Base-by-base conservation (phyloP, 352 stramenopile genomes). In the Blastocystis sp. region DNA sequence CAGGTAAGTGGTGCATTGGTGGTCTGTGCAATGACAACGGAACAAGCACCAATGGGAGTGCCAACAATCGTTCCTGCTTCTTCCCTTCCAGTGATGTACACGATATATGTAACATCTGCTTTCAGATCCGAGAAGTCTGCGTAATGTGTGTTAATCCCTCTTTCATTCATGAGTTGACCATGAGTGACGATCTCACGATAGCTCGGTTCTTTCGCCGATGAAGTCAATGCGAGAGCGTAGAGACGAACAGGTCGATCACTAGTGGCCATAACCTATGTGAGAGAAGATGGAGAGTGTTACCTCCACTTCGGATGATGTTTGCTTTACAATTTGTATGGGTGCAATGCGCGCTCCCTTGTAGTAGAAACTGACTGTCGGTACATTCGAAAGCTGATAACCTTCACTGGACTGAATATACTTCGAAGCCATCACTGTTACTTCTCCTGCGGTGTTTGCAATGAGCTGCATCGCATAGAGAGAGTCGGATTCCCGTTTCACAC, bases 101-200 rank as follows among this genome's bases (percentile, higher is more conserved):
- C 73, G 26, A 66, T 45, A 34, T 84, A 84, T 7, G 37, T 47
- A 9, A 34, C 53, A 23, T 20, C 54, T 34, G 73, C 29, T n/a
- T 59, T 54, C 73, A 84, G 56, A n/a, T 39, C 23, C 0, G 53
- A 66, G 20, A 84, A 66, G 47, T 84, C 73, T 20, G 62, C 53
- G 54, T 23, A 47, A 59, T 59, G 20, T 3, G 50, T n/a, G 50
- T 47, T 55, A 34, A 56, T n/a, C 20, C 50, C 50, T 59, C 20
- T n/a, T 59, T 59, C 50, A n/a, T 2, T n/a, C 50, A 59, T 59
- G 20, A 23, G 34, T 29, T 56, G 66, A 37, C 66, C 66, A 41
- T 84, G 73, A 3, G 54, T 13, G 5, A 63, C 23, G 23, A 84
- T 84, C 26, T 84, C 73, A 13, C 45, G 50, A 54, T 68, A 84